phyloP scores from a whole-genome alignment of 202 grass and related monocot species.

The Musa balbisiana region DNA sequence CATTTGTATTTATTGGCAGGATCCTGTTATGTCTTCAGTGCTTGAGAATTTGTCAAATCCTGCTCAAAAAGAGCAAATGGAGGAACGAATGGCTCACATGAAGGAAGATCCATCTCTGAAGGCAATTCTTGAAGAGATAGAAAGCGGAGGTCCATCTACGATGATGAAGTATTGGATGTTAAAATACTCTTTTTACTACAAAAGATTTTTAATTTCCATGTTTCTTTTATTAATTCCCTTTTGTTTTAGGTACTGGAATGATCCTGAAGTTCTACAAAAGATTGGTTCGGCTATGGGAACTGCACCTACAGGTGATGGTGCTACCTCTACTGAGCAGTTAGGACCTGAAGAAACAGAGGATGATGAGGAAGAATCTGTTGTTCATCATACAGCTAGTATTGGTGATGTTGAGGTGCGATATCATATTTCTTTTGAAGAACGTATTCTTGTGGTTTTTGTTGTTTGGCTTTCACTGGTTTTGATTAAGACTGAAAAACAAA shows the following conservation, averaged over 20 bases:
- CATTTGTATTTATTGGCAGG: conserved; percentile 22
- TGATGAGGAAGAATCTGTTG: conserved; percentile 64
- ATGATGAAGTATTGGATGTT: conserved; percentile 79
- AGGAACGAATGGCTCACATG: conserved; percentile 67
- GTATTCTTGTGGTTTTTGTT: background rate
- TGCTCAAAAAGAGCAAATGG: conserved; percentile 57
- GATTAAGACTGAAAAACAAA: too few relatives aligned
- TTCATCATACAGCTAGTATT: conserved; percentile 77
- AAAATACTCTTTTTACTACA: background rate
- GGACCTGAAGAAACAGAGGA: conserved; percentile 42
- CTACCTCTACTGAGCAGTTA: conserved; percentile 14
- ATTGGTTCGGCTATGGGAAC: conserved; percentile 72
- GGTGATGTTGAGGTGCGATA: conserved; percentile 72
- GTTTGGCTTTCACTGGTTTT: background rate
- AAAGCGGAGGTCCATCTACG: conserved; percentile 64
- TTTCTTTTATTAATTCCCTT: conserved; percentile 1
- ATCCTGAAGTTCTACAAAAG: conserved; percentile 90
- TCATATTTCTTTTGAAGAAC: background rate
- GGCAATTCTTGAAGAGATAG: conserved; percentile 92
- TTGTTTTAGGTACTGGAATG: conserved; percentile 78
- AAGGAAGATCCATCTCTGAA: conserved; percentile 76
- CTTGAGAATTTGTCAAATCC: conserved; percentile 69
- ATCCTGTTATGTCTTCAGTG: conserved; percentile 66
- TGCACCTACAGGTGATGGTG: conserved; percentile 31
- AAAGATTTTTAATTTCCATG: background rate